These are phyloP conservation scores for Penicillium fuscoglaucum DNA, from an alignment of 2,329 filamentous ascomycete species.

Conservation along the genomic window DNA sequence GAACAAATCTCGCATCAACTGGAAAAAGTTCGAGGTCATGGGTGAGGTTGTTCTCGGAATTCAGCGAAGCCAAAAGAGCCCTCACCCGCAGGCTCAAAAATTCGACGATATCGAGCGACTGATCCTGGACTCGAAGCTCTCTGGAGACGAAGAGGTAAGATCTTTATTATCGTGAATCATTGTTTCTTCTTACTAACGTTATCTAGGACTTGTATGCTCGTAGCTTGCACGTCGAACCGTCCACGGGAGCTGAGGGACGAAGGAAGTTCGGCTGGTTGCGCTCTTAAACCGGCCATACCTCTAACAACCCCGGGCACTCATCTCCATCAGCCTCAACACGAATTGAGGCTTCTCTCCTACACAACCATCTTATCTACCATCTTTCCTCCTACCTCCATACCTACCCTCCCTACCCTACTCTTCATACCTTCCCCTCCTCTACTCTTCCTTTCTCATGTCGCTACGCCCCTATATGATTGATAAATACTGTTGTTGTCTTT, in stretches of 20 bases:
- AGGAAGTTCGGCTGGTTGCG: conserved; percentile 49
- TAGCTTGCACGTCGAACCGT: conserved; percentile 56
- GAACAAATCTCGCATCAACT: conserved; percentile 78
- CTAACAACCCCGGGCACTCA: not conserved
- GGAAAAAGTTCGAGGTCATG: conserved; percentile 97
- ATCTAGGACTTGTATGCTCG: conserved; percentile 59
- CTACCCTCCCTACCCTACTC: not conserved
- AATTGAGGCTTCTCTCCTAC: not conserved
- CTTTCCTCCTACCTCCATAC: not conserved
- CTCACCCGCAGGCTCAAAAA: conserved; percentile 70
- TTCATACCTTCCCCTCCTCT: conserved; percentile 1
- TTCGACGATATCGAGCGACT: conserved; percentile 71
- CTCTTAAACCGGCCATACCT: conserved; percentile 22
- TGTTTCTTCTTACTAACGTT: conserved; percentile 12
- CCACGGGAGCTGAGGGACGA: conserved; percentile 39
- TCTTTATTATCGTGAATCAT: not conserved
- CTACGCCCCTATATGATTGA: conserved; percentile 31
- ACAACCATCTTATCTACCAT: not conserved
- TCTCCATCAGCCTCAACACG: not conserved
- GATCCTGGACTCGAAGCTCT: conserved; percentile 77
- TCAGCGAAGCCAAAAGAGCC: conserved; percentile 84
- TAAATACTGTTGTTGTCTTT: conserved; percentile 20
- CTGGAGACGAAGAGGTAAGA: conserved; percentile 82
- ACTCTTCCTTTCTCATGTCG: conserved; percentile 25
- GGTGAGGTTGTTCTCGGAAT: conserved; percentile 87